These are phyloP conservation scores for Lachnellula cervina DNA, from an alignment of 2,329 filamentous ascomycete genomes.

Conservation along the genomic window DNA sequence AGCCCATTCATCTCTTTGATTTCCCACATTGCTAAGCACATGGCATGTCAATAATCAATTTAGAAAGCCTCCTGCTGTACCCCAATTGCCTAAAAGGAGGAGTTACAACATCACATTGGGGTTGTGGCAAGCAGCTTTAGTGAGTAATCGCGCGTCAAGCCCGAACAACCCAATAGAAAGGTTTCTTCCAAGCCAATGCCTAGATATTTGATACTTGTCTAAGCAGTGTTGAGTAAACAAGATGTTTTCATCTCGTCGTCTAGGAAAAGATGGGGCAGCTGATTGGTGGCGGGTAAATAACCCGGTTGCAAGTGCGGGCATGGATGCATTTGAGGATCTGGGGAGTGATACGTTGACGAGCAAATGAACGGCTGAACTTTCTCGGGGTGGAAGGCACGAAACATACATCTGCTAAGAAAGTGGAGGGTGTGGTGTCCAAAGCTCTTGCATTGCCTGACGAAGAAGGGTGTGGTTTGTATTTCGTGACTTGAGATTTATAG, in stretches of 20 bases:
- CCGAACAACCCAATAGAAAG: background rate
- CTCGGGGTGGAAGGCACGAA: too few species aligned
- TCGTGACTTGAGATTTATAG: too few species aligned
- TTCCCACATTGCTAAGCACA: too few species aligned
- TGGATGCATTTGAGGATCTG: conserved; percentile 8
- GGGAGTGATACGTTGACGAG: background rate
- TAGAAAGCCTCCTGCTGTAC: background rate
- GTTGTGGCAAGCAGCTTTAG: background rate
- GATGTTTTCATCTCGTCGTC: background rate
- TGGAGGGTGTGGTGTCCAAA: too few species aligned
- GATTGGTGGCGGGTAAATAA: background rate
- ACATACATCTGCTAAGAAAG: too few species aligned
- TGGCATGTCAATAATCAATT: too few species aligned
- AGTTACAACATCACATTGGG: background rate
- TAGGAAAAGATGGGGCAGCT: background rate
- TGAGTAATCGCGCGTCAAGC: background rate
- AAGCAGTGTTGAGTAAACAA: too few species aligned
- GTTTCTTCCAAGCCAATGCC: background rate
- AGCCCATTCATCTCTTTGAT: too few species aligned
- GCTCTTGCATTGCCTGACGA: too few species aligned
- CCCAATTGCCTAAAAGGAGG: background rate
- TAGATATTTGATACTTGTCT: too few species aligned
- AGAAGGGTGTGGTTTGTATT: too few species aligned
- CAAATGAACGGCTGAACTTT: too few species aligned
- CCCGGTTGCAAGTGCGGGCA: background rate